phyloP scores from a whole-genome alignment of 2,329 filamentous ascomycete species.

The Pestalotiopsis sp. region DNA sequence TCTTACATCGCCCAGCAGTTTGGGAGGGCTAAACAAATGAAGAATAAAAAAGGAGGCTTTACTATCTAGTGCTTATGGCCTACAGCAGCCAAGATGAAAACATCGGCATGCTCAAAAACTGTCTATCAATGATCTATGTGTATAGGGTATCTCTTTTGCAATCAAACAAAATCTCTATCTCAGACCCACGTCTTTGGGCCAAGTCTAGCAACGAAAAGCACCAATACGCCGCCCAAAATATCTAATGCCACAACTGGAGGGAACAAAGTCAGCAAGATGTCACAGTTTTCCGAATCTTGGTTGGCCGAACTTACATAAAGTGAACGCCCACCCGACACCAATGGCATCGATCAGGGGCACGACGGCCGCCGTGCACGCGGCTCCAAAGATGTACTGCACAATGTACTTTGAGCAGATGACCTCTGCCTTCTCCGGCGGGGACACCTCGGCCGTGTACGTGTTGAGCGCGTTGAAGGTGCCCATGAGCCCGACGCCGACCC shows the following conservation, averaged over 20 bases:
- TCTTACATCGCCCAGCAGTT: background rate
- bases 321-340: slow-evolving; percentile 24
- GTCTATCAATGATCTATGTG: background rate
- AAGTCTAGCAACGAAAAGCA: slow-evolving; percentile 1
- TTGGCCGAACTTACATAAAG: slow-evolving; percentile 1
- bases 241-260: slow-evolving; percentile 2
- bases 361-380: slow-evolving; percentile 25
- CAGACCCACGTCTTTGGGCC: slow-evolving; percentile 1
- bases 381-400: slow-evolving; percentile 32
- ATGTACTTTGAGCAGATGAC: slow-evolving; percentile 34
- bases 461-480: slow-evolving; percentile 17
- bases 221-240: slow-evolving; percentile 2
- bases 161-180: background rate
- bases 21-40: background rate
- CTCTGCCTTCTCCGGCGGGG: slow-evolving; percentile 15
- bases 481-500: slow-evolving; percentile 15
- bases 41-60: background rate
- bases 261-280: background rate
- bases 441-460: slow-evolving; percentile 18
- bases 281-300: background rate
- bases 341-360: slow-evolving; percentile 31
- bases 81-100: background rate
- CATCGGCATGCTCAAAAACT: background rate
- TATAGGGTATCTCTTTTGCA: background rate
- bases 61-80: background rate